Conservation (phyloP, 805 yeast species). For the Torulaspora maleeae region DNA sequence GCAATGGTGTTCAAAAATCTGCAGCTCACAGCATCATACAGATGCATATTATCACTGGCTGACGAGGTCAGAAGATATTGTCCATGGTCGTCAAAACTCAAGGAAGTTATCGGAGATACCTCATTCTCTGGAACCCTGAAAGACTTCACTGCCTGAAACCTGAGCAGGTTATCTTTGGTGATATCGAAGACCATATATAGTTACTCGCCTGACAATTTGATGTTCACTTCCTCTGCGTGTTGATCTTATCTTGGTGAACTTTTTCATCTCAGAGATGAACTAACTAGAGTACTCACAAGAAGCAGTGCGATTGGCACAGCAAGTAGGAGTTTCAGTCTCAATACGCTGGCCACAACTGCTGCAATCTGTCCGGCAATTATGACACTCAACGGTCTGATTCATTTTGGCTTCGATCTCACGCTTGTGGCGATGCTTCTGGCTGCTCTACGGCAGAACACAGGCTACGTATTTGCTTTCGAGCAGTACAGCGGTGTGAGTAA, state of each 20-base stretch:
- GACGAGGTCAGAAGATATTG: constrained; percentile 71
- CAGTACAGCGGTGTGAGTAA: constrained; percentile 37
- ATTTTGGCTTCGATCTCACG: constrained; percentile 71
- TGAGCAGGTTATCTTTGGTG: constrained; percentile 26
- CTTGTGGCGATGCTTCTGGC: constrained; percentile 78
- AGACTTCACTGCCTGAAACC: constrained; percentile 44
- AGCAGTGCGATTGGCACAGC: not conserved
- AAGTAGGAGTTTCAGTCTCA: not conserved
- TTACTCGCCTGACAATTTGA: not conserved
- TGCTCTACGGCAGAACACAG: constrained; percentile 80
- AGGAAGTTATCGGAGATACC: constrained; percentile 56
- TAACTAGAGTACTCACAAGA: not conserved
- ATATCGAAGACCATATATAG: constrained; percentile 22
- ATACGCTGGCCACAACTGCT: not conserved
- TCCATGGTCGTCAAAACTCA: constrained; percentile 82
- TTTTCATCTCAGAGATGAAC: not conserved
- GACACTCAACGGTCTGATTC: constrained; percentile 38
- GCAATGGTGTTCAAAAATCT: constrained; percentile 61
- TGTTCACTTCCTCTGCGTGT: not conserved
- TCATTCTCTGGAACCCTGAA: constrained; percentile 46
- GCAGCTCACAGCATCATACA: constrained; percentile 75
- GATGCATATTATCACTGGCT: constrained; percentile 74
- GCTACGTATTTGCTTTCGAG: constrained; percentile 46
- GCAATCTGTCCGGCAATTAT: constrained; percentile 4
- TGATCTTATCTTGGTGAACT: not conserved